Evolutionary conservation across 345 rosid genomes (phyloP).

Genomic region (Psidium friedrichsthalianum): DNA sequence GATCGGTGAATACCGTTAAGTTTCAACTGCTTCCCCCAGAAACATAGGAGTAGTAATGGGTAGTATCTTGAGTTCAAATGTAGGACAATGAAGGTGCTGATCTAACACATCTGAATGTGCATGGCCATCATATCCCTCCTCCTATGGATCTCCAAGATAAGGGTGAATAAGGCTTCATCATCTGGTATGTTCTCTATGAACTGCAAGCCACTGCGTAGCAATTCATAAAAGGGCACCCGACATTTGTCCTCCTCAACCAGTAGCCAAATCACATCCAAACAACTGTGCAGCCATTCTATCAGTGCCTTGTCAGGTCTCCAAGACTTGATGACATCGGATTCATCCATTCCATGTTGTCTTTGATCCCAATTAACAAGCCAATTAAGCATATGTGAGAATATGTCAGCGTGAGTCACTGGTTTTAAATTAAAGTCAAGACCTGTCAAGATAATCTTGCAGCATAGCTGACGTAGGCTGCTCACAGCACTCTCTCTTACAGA

Average conservation of each 20-base stretch:
- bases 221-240: slow-evolving; percentile 90
- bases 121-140: slow-evolving; percentile 95
- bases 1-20: slow-evolving; percentile 76
- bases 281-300: slow-evolving; percentile 78
- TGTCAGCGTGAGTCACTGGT: slow-evolving; percentile 78
- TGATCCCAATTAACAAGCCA: slow-evolving; percentile 98
- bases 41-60: slow-evolving; percentile 53
- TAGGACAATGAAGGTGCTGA: slow-evolving; percentile 94
- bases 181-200: slow-evolving; percentile 93
- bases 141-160: slow-evolving; percentile 89
- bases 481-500: slow-evolving; percentile 47
- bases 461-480: slow-evolving; percentile 69
- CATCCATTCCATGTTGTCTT: slow-evolving; percentile 57
- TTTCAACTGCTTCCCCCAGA: slow-evolving; percentile 59
- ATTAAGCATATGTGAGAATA: slow-evolving; percentile 69
- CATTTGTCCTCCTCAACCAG: slow-evolving; percentile 81
- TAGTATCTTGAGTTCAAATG: slow-evolving; percentile 75
- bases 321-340: slow-evolving; percentile 41
- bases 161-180: slow-evolving; percentile 91
- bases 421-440: slow-evolving; percentile 64
- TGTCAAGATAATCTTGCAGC: slow-evolving; percentile 81
- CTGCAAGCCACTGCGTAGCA: slow-evolving; percentile 85
- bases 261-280: slow-evolving; percentile 91
- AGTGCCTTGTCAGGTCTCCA: slow-evolving; percentile 68
- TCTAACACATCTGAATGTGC: slow-evolving; percentile 98